phyloP scores from a whole-genome alignment of 805 yeast genomes.

The Kodamaea lidongshanica region DNA sequence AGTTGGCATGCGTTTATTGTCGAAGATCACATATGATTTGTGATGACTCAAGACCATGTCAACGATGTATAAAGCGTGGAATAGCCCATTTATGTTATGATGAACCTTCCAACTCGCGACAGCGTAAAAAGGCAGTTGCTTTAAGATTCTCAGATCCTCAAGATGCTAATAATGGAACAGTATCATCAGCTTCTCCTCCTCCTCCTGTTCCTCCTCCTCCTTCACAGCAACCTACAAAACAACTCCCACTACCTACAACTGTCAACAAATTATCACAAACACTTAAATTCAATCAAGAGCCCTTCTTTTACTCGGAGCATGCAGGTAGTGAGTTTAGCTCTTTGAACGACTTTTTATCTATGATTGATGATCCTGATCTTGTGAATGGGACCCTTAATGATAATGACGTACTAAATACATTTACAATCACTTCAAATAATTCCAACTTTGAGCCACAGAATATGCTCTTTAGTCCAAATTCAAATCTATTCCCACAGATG shows the following conservation, averaged over 20 bases:
- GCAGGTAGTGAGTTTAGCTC: constrained; percentile 91
- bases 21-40: constrained; percentile 93
- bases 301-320: constrained; percentile 82
- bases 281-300: constrained; percentile 51
- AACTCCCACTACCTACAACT: constrained; percentile 5
- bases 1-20: constrained; percentile 81
- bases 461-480: too few species aligned
- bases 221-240: constrained; percentile 4
- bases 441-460: too few species aligned
- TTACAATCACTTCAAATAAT: too few species aligned
- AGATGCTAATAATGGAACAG: not conserved
- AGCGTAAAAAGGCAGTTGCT: constrained; percentile 32
- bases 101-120: constrained; percentile 47
- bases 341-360: constrained; percentile 77
- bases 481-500: too few species aligned
- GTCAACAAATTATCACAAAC: constrained; percentile 28
- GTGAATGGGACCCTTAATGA: constrained; percentile 40
- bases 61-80: constrained; percentile 77
- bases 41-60: constrained; percentile 71
- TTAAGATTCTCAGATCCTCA: constrained; percentile 8
- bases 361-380: constrained; percentile 81
- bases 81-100: constrained; percentile 85
- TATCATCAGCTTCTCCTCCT: constrained; percentile 1
- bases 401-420: constrained; percentile 6
- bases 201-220: constrained; percentile 5